Percentiles rank a stretch among this genome's conserved stretches.
phyloP scores from a whole-genome alignment of 148 eudicot genomes.

The Simmondsia chinensis region DNA sequence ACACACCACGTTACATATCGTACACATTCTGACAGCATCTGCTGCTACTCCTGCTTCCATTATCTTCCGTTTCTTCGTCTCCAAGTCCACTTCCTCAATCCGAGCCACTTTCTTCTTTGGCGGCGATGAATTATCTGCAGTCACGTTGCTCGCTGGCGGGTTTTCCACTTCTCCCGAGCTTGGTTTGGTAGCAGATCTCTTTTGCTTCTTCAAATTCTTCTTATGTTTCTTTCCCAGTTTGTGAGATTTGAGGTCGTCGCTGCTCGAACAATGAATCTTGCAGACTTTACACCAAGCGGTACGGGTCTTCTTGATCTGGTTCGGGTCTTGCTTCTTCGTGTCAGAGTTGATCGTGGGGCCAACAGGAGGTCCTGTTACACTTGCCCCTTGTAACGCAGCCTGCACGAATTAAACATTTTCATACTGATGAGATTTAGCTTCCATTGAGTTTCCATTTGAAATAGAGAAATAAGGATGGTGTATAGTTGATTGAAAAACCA shows the following conservation, averaged over 20 bases:
- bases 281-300: constrained; percentile 22
- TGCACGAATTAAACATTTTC: neutral
- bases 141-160: neutral
- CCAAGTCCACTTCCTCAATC: constrained; percentile 13
- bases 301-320: neutral
- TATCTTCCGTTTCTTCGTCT: constrained; percentile 27
- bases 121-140: neutral
- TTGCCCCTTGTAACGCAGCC: neutral
- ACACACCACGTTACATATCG: constrained; percentile 36
- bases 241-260: constrained; percentile 9
- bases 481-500: no score
- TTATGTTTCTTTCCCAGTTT: constrained; percentile 20
- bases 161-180: neutral
- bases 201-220: constrained; percentile 18
- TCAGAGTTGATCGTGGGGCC: constrained; percentile 3
- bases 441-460: no score
- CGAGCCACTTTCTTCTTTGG: constrained; percentile 6
- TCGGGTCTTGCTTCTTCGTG: neutral
- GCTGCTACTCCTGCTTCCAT: constrained; percentile 17
- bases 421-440: neutral
- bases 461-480: no score
- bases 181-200: neutral
- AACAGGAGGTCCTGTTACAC: neutral
- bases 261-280: constrained; percentile 20
- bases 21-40: constrained; percentile 16